Evolutionary conservation across 306 rosid genomes (phyloP), one percentile per base, ranked within the genome.

Genomic region (Macrotyloma uniflorum): DNA sequence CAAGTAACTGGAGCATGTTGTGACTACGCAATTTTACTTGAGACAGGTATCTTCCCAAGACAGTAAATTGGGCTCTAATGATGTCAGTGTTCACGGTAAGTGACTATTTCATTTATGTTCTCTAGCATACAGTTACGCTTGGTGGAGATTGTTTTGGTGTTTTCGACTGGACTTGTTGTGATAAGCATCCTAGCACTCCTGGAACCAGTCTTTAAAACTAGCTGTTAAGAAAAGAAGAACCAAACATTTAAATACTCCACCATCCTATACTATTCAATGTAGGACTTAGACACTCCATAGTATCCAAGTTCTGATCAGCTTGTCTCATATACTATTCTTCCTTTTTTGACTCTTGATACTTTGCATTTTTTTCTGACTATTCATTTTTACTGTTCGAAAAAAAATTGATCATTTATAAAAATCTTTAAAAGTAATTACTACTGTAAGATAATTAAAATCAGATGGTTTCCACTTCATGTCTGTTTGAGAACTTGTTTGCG

Each of bases 61-160:
- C 97, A 36, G 43, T 91, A 70, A 72, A 88, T 78, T 95, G 94
- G 97, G 89, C 96, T 67, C 86, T 92, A 30, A 78, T 91, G 90
- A 92, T 95, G 98, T 95, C 98, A 55, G 74, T 84, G 83, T 89
- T 91, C 85, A 87, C 90, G 0, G 98, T 92, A 82, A 90, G 91
- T 80, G 75, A 40, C 74, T 57, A 30, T 8, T 65, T 18, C 51
- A 16, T 63, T 38, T 24, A 49, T 49, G 26, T 74, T 70, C 51
- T 38, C 54, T 74, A 64, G 49, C 58, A 75, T 46, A 9, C 10
- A 20, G 49, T 64, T 63, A 26, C 70, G 54, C 61, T 33, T 43
- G 43, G 69, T 69, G 42, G 65, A 70, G 53, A 63, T 5, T 54
- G 19, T 63, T 19, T 30, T 18, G 14, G 5, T 50, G 16, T 55